Percentiles rank a stretch among this genome's conserved stretches.
Evolutionary conservation across 805 yeast species (phyloP).

Genomic region (Candida insectalens): DNA sequence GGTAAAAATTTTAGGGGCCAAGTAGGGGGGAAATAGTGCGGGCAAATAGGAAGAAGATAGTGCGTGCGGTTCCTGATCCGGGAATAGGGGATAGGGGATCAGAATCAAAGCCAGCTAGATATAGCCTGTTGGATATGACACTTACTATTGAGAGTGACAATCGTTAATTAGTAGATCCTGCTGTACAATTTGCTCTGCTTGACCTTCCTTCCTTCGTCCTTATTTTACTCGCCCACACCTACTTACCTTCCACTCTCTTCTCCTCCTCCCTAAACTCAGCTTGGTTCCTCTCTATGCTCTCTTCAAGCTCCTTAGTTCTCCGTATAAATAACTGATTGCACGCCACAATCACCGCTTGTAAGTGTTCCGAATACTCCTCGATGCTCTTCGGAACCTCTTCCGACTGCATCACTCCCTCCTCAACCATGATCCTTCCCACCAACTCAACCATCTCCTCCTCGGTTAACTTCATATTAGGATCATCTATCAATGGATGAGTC

Average conservation of each 20-base stretch:
- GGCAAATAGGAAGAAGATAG: too few species aligned
- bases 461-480: constrained; percentile 6
- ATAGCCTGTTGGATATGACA: too few species aligned
- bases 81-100: too few species aligned
- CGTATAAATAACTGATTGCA: constrained; percentile 9
- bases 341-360: constrained; percentile 14
- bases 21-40: too few species aligned
- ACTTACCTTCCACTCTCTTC: constrained; percentile 1
- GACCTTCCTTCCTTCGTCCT: background rate
- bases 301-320: constrained; percentile 15
- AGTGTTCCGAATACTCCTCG: constrained; percentile 8
- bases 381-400: constrained; percentile 3
- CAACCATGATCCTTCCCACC: constrained; percentile 11
- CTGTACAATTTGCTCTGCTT: background rate
- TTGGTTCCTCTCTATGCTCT: constrained; percentile 7
- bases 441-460: constrained; percentile 12
- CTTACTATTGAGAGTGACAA: too few species aligned
- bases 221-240: too few species aligned
- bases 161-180: too few species aligned
- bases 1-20: too few species aligned
- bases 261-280: constrained; percentile 7
- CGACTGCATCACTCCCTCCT: constrained; percentile 7
- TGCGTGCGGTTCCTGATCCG: too few species aligned
- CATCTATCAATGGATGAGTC: constrained; percentile 17
- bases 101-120: too few species aligned